A percentile compares a stretch with the other conserved stretches of the same genome.
Conservation (phyloP, 805 yeast genomes). For the Helenozyma baotianmanensis region DNA sequence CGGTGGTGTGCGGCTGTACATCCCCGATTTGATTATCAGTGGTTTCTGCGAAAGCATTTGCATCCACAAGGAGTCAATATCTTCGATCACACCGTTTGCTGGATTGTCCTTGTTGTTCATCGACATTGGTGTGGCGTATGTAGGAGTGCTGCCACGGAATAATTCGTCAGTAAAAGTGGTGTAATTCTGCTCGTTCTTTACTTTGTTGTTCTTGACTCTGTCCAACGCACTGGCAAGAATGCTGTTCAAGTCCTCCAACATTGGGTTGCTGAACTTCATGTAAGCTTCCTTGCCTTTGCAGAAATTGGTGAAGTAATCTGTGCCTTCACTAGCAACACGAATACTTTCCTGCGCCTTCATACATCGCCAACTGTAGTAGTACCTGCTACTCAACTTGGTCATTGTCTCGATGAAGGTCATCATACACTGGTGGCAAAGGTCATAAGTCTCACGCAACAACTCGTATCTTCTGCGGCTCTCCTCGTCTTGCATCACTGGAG, state of each 20-base stretch:
- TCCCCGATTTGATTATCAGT: slow-evolving; percentile 4
- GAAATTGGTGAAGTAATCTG: slow-evolving; percentile 12
- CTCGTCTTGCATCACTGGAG: slow-evolving; percentile 3
- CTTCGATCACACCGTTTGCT: background rate
- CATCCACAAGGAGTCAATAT: slow-evolving; percentile 12
- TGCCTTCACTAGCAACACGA: slow-evolving; percentile 6
- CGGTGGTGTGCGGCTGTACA: slow-evolving; percentile 6
- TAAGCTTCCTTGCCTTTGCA: slow-evolving; percentile 14
- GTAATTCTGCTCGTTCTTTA: background rate
- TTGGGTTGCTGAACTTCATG: slow-evolving; percentile 8
- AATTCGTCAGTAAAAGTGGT: background rate
- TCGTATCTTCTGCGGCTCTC: slow-evolving; percentile 10
- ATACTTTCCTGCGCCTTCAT: slow-evolving; percentile 12
- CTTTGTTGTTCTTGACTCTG: slow-evolving; percentile 2
- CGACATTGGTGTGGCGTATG: background rate
- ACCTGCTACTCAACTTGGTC: slow-evolving; percentile 12
- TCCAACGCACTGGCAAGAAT: slow-evolving; percentile 7
- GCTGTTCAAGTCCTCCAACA: slow-evolving; percentile 13
- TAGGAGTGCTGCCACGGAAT: too few species aligned
- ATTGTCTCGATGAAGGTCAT: slow-evolving; percentile 7
- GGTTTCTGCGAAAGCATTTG: slow-evolving; percentile 14
- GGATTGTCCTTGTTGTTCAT: too few species aligned
- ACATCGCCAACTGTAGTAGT: slow-evolving; percentile 18
- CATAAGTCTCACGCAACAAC: slow-evolving; percentile 9
- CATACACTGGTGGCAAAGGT: slow-evolving; percentile 10